phyloP scores from a whole-genome alignment of 768 basidiomycete species.

The Tephrocybe rancida region DNA sequence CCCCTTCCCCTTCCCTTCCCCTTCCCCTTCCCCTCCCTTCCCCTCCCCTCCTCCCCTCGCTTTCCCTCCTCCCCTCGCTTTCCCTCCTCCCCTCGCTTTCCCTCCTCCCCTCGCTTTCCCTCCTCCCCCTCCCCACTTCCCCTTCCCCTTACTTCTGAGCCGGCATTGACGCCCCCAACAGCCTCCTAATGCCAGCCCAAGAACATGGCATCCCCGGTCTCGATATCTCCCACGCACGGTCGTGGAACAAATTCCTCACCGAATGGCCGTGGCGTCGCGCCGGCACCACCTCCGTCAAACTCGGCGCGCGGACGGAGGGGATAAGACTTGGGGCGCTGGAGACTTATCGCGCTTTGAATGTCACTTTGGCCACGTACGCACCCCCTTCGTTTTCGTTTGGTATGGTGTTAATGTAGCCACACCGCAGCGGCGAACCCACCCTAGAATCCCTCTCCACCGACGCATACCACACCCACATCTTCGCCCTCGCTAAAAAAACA shows the following conservation, averaged over 20 bases:
- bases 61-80: too few species aligned
- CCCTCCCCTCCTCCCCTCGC: too few species aligned
- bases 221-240: slow-evolving; percentile 20
- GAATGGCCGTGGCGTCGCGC: slow-evolving; percentile 36
- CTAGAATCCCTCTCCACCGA: slow-evolving; percentile 33
- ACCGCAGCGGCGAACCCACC: slow-evolving; percentile 35
- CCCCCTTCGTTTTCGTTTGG: not conserved
- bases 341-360: slow-evolving; percentile 41
- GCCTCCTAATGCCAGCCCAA: slow-evolving; percentile 31
- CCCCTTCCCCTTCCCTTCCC: not conserved
- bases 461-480: slow-evolving; percentile 35
- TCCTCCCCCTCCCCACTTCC: too few species aligned
- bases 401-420: not conserved
- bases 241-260: slow-evolving; percentile 26
- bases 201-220: slow-evolving; percentile 36
- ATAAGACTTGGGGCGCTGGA: slow-evolving; percentile 38
- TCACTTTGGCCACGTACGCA: slow-evolving; percentile 40
- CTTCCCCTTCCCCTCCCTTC: too few species aligned
- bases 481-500: slow-evolving; percentile 40
- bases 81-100: too few species aligned
- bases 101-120: too few species aligned
- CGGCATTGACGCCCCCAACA: too few species aligned
- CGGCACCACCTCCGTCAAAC: slow-evolving; percentile 35
- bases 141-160: too few species aligned
- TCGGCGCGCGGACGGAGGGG: slow-evolving; percentile 38